A percentile compares a stretch with the other conserved stretches of the same genome.
Conservation (phyloP, 495 filamentous ascomycete genomes). For the Penicillium fimorum region DNA sequence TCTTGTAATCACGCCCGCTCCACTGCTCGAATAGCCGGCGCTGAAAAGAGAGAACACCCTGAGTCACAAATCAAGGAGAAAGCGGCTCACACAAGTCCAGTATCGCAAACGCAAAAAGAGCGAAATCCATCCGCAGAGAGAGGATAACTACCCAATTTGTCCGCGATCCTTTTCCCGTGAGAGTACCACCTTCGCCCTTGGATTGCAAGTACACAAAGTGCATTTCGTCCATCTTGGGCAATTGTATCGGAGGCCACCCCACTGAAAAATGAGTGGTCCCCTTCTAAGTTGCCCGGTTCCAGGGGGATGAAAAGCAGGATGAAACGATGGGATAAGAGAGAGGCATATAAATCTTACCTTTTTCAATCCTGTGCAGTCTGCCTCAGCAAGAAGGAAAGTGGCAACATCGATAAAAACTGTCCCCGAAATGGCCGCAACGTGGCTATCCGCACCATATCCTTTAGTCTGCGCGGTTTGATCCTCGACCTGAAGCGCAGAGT, state of each 20-base stretch:
- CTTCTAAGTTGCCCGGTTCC: conserved; percentile 77
- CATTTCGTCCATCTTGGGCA: conserved; percentile 65
- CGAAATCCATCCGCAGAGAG: conserved; percentile 45
- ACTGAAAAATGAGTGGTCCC: conserved; percentile 60
- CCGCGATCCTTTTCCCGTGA: conserved; percentile 16
- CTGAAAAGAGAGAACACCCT: conserved; percentile 30
- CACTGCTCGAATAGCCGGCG: conserved; percentile 36
- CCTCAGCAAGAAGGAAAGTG: conserved; percentile 65
- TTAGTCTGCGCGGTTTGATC: conserved; percentile 51
- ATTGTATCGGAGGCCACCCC: conserved; percentile 83
- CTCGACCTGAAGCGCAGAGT: conserved; percentile 27
- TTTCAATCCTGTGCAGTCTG: conserved; percentile 58
- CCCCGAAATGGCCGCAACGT: conserved; percentile 58
- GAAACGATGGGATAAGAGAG: conserved; percentile 14
- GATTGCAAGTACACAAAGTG: conserved; percentile 24
- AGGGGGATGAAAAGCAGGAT: background rate
- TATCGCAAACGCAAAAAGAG: conserved; percentile 49
- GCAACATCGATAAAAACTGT: conserved; percentile 77
- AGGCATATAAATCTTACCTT: conserved; percentile 54
- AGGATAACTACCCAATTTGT: conserved; percentile 35
- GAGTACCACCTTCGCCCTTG: conserved; percentile 8
- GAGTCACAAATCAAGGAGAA: conserved; percentile 14
- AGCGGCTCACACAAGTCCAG: conserved; percentile 16
- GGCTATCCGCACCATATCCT: conserved; percentile 74
- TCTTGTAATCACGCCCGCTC: conserved; percentile 52